Conservation (phyloP, 2,329 filamentous ascomycete species). For the Fusarium pilosicola region DNA sequence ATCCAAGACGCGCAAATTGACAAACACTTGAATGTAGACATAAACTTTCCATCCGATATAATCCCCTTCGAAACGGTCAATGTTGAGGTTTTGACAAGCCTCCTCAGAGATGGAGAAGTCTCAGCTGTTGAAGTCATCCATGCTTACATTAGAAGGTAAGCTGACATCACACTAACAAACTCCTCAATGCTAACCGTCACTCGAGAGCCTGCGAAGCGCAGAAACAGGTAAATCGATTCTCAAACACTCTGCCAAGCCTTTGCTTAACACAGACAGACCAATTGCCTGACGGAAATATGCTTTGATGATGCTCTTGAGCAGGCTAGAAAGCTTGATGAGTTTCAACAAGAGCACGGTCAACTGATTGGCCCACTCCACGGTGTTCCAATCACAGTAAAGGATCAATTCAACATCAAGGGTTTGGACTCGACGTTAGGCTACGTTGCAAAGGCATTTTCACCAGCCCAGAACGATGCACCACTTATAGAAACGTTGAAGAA, state of each 20-base stretch:
- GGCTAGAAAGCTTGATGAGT: not conserved
- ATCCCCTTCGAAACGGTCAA: not conserved
- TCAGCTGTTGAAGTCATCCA: not conserved
- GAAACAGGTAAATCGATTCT: not conserved
- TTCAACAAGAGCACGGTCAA: not conserved
- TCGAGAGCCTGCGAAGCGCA: not conserved
- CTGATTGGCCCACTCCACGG: not conserved
- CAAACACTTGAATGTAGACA: not conserved
- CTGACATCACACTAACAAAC: accelerated
- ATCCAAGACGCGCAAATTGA: not conserved
- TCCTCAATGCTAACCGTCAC: not conserved
- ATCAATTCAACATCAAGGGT: not conserved
- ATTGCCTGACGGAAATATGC: not conserved
- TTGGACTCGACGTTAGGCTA: not conserved
- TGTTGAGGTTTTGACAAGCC: not conserved
- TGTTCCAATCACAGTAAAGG: not conserved
- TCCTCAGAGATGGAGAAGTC: not conserved
- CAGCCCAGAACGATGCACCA: not conserved
- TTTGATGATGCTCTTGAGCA: not conserved
- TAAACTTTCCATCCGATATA: not conserved
- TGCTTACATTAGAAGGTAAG: not conserved
- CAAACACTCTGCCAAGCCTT: accelerated
- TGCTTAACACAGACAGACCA: not conserved
- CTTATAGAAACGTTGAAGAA: not conserved
- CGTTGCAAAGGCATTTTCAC: not conserved